Percentiles rank a stretch among this genome's conserved stretches.
These are phyloP conservation scores for Cyclotella cryptica DNA, from an alignment of 108 stramenopile genomes.

Conservation along the genomic window DNA sequence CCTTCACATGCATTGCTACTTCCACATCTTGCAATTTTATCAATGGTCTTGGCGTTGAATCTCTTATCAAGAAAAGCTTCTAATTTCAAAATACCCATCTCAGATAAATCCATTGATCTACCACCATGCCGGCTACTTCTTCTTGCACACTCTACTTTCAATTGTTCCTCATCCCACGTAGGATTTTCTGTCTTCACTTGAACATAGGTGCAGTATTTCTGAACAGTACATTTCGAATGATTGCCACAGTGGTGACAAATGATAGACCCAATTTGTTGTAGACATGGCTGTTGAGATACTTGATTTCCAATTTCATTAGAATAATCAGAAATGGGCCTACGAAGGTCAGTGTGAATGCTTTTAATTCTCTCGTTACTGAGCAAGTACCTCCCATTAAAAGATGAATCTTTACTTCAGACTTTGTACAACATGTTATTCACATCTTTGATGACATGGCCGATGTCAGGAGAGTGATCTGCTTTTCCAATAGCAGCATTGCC, in stretches of 20 bases:
- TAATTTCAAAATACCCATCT: no score
- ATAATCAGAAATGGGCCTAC: background rate
- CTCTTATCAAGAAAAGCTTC: no score
- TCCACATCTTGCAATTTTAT: no score
- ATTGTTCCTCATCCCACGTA: background rate
- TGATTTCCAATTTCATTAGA: background rate
- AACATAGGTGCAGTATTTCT: background rate
- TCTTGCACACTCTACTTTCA: background rate
- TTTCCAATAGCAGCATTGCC: background rate
- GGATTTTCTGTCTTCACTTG: background rate
- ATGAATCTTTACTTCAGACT: background rate
- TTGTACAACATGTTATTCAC: no score
- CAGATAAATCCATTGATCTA: no score
- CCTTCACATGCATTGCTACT: no score
- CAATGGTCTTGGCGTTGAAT: no score
- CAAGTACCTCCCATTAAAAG: background rate
- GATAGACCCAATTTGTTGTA: background rate
- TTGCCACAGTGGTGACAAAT: background rate
- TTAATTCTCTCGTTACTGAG: background rate
- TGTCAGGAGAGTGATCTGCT: background rate
- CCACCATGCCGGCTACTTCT: background rate
- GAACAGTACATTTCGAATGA: background rate
- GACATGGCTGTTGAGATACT: background rate
- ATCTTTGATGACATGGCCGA: background rate
- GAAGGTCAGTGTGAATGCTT: background rate